These are phyloP conservation scores for Straminergon stramineum DNA, from an alignment of 225 moss, liverwort and hornwort genomes.

Conservation along the genomic window DNA sequence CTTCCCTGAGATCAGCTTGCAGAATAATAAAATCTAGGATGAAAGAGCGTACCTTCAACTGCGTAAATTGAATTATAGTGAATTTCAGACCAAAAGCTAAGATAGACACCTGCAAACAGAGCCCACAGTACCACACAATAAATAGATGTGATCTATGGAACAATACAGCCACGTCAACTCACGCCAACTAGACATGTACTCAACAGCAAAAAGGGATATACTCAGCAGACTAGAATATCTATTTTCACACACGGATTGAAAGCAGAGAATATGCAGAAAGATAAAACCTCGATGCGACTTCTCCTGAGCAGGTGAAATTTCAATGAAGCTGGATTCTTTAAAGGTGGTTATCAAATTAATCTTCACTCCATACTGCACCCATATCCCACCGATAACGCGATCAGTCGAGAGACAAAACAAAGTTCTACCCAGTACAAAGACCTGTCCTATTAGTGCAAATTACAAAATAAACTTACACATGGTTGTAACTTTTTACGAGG, in stretches of 20 bases:
- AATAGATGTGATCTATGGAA: not conserved
- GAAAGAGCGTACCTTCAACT: conserved; percentile 52
- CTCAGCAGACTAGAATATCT: not conserved
- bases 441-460: not conserved
- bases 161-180: not conserved
- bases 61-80: conserved; percentile 89
- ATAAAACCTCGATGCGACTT: conserved; percentile 44
- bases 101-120: conserved; percentile 56
- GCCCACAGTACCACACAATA: not conserved
- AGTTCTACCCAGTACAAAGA: not conserved
- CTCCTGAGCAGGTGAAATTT: conserved; percentile 53
- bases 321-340: conserved; percentile 69
- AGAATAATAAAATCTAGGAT: not conserved
- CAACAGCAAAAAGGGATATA: not conserved
- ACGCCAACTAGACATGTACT: not conserved
- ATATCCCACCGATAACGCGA: not conserved
- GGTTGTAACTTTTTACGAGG: too few species aligned
- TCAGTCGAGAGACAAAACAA: not conserved
- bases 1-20: not conserved
- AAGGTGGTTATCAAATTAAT: conserved; percentile 77
- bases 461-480: not conserved
- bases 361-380: conserved; percentile 76
- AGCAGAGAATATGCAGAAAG: not conserved
- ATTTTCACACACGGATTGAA: not conserved
- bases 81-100: conserved; percentile 95